A percentile compares a stretch with the other conserved stretches of the same genome.
These are phyloP conservation scores for Fusarium sp. DNA, from an alignment of 2,329 filamentous ascomycete species.

Conservation along the genomic window DNA sequence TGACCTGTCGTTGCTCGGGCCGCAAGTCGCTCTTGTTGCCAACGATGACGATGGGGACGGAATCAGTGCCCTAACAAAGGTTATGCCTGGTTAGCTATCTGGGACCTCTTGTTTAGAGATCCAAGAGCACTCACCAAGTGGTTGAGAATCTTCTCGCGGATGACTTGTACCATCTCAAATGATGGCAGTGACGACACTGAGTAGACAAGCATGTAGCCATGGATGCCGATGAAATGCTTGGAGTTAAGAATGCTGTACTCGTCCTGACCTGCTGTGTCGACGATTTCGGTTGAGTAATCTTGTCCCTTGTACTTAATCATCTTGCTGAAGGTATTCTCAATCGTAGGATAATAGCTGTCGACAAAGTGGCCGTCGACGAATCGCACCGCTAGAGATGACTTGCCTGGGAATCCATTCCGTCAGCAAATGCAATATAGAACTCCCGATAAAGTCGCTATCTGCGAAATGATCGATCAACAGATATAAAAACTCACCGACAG, in stretches of 20 bases:
- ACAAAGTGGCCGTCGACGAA: constrained; percentile 99
- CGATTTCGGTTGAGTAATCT: constrained; percentile 95
- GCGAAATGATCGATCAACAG: not conserved
- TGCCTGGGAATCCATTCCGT: constrained; percentile 68
- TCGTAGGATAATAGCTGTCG: constrained; percentile 98
- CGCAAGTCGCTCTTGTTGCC: constrained; percentile 97
- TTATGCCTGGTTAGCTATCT: constrained; percentile 2
- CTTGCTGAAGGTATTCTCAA: constrained; percentile 98
- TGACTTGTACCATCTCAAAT: constrained; percentile 97
- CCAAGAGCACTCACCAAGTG: constrained; percentile 76
- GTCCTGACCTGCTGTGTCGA: constrained; percentile 98
- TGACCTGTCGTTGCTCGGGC: constrained; percentile 92
- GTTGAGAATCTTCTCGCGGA: constrained; percentile 96
- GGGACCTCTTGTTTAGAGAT: not conserved
- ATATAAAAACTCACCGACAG: constrained; percentile 67
- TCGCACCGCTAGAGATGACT: constrained; percentile 95
- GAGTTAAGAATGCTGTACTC: constrained; percentile 99
- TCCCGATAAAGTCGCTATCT: not conserved
- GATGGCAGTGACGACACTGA: constrained; percentile 94
- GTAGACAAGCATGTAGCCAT: constrained; percentile 98
- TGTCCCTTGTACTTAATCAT: constrained; percentile 92
- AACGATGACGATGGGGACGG: constrained; percentile 92
- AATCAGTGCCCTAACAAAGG: constrained; percentile 80
- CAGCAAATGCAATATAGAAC: constrained; percentile 7
- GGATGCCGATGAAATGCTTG: constrained; percentile 98